Conservation (phyloP, 305 asterid genomes). For the Caryopteris hybrid region DNA sequence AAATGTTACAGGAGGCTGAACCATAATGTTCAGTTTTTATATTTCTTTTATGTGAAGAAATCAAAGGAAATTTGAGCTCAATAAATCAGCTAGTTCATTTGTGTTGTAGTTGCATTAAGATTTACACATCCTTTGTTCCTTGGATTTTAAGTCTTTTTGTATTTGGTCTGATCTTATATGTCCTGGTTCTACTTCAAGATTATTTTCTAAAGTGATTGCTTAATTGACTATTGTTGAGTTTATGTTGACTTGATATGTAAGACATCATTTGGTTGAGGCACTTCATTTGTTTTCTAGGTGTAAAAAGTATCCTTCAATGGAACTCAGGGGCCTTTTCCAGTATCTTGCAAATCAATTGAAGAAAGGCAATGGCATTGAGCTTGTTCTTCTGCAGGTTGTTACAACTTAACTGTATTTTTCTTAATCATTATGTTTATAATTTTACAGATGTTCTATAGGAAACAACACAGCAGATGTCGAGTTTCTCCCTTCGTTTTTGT, state of each 20-base stretch:
- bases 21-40: background rate
- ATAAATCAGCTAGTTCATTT: background rate
- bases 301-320: slow-evolving; percentile 99
- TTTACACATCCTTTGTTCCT: background rate
- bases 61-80: background rate
- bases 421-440: background rate
- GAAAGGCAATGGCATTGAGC: slow-evolving; percentile 97
- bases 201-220: background rate
- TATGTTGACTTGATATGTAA: slow-evolving; percentile 18
- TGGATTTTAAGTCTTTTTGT: background rate
- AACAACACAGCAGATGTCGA: background rate
- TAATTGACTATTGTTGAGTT: slow-evolving; percentile 3
- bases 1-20: background rate
- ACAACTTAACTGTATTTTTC: background rate
- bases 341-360: slow-evolving; percentile 97
- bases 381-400: slow-evolving; percentile 89
- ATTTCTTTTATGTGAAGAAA: slow-evolving; percentile 2
- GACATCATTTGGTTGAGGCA: slow-evolving; percentile 13
- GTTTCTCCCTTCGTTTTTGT: slow-evolving; percentile 13
- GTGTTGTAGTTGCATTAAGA: background rate
- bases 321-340: slow-evolving; percentile 98
- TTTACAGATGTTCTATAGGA: background rate
- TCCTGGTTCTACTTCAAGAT: background rate
- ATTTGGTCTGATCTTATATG: background rate
- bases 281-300: slow-evolving; percentile 54